Percentiles rank a stretch among this genome's conserved stretches.
These are phyloP conservation scores for Penstemon eatonii DNA, from an alignment of 257 asterid genomes.

Conservation along the genomic window DNA sequence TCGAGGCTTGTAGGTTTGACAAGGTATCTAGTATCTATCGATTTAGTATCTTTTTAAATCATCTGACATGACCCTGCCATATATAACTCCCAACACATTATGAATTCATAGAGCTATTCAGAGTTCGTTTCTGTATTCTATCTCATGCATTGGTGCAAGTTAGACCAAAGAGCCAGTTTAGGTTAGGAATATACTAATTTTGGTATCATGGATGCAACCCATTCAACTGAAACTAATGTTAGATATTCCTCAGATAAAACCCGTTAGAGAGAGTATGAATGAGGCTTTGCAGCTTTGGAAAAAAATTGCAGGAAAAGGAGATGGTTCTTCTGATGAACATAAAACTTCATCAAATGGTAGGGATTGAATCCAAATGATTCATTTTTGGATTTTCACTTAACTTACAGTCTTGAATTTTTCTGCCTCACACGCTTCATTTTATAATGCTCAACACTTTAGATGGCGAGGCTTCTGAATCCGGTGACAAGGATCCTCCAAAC, in stretches of 20 bases:
- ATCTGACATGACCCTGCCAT: not conserved
- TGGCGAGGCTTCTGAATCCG: conserved; percentile 61
- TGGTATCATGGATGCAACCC: conserved; percentile 11
- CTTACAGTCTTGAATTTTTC: conserved; percentile 13
- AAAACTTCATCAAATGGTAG: conserved; percentile 69
- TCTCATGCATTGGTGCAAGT: conserved; percentile 8
- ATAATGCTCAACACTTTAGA: conserved; percentile 44
- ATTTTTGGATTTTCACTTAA: conserved; percentile 4
- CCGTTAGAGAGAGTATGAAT: conserved; percentile 83
- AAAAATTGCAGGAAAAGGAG: conserved; percentile 84
- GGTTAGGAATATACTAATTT: conserved; percentile 11
- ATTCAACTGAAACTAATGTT: conserved; percentile 15
- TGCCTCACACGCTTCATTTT: conserved; percentile 28
- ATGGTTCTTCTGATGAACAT: conserved; percentile 70
- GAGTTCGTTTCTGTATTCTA: conserved; percentile 14
- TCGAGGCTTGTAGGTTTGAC: conserved; percentile 94
- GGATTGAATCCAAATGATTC: conserved; percentile 20
- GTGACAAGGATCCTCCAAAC: conserved; percentile 51
- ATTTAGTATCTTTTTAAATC: conserved; percentile 15
- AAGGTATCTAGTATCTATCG: conserved; percentile 62
- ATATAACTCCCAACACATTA: conserved; percentile 2
- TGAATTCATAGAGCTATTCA: conserved; percentile 3
- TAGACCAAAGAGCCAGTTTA: not conserved
- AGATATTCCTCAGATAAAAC: conserved; percentile 64
- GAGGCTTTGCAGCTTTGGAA: conserved; percentile 99